Evolutionary conservation across 768 basidiomycete species (phyloP).

Genomic region (Termitomyces sp.): DNA sequence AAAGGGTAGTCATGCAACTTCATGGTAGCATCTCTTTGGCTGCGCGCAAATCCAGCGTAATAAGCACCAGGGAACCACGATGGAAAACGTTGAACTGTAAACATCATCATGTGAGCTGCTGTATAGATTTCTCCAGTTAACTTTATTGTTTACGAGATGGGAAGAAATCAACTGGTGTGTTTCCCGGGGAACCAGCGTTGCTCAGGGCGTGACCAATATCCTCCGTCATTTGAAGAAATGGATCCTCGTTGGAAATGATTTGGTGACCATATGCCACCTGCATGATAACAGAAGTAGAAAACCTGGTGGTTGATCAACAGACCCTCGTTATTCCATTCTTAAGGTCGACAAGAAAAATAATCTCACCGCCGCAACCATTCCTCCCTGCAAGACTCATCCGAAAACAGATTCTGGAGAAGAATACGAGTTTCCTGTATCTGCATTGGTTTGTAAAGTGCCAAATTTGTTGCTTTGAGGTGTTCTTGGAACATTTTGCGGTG

Average conservation of each 20-base stretch:
- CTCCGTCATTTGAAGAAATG: conserved; percentile 29
- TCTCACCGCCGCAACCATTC: conserved; percentile 16
- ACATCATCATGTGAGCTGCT: neutral
- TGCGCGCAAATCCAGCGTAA: conserved; percentile 15
- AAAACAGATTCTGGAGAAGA: conserved; percentile 24
- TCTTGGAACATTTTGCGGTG: conserved; percentile 22
- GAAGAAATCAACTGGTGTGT: conserved; percentile 13
- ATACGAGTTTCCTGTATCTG: conserved; percentile 20
- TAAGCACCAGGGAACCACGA: conserved; percentile 28
- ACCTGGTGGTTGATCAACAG: neutral
- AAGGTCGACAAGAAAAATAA: neutral
- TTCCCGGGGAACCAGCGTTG: conserved; percentile 19
- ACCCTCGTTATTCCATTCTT: neutral
- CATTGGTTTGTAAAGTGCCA: conserved; percentile 12
- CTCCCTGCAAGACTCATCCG: conserved; percentile 17
- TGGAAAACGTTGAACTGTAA: conserved; percentile 25
- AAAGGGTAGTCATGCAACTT: conserved; percentile 26
- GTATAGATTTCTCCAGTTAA: neutral
- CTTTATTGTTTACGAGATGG: conserved; percentile 19
- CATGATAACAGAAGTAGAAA: conserved; percentile 19
- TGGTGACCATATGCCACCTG: conserved; percentile 27
- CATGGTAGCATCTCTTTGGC: conserved; percentile 5
- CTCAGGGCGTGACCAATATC: conserved; percentile 19
- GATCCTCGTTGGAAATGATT: conserved; percentile 27
- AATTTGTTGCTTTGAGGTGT: conserved; percentile 17